phyloP scores from a whole-genome alignment of 129 eudicot genomes.

The Flaveria bidentis region DNA sequence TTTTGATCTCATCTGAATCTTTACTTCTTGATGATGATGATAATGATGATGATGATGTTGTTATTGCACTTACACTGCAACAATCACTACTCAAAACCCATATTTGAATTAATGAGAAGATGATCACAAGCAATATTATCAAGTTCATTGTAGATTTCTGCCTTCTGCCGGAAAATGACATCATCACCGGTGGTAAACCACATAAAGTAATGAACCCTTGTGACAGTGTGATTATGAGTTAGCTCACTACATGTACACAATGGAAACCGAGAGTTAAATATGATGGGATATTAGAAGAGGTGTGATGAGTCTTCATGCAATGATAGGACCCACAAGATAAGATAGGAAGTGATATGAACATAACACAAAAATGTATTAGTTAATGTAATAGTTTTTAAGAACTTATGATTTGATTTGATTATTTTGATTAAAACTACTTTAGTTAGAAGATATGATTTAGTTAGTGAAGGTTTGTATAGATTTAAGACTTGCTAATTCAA shows the following conservation, averaged over 20 bases:
- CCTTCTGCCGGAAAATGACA: slow-evolving; percentile 45
- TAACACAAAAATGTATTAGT: no score
- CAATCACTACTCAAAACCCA: slow-evolving; percentile 34
- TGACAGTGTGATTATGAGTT: neutral
- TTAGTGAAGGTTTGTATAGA: no score
- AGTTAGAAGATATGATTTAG: no score
- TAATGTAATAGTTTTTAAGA: no score
- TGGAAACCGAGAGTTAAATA: neutral
- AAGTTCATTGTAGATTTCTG: slow-evolving; percentile 18
- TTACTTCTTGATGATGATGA: neutral
- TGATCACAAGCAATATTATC: neutral
- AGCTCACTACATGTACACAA: neutral
- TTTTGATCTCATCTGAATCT: slow-evolving; percentile 33
- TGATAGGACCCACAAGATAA: no score
- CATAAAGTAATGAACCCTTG: neutral
- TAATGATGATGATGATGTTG: slow-evolving; percentile 28
- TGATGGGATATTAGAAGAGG: no score
- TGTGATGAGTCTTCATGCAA: no score
- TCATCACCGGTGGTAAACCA: slow-evolving; percentile 41
- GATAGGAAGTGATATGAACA: no score
- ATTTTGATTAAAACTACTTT: no score
- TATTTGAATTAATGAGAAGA: slow-evolving; percentile 43
- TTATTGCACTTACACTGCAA: slow-evolving; percentile 51
- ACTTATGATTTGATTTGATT: no score
- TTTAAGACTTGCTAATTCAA: no score